Conservation (phyloP, 2,329 filamentous ascomycete genomes). For the Ophiostoma ulmi region DNA sequence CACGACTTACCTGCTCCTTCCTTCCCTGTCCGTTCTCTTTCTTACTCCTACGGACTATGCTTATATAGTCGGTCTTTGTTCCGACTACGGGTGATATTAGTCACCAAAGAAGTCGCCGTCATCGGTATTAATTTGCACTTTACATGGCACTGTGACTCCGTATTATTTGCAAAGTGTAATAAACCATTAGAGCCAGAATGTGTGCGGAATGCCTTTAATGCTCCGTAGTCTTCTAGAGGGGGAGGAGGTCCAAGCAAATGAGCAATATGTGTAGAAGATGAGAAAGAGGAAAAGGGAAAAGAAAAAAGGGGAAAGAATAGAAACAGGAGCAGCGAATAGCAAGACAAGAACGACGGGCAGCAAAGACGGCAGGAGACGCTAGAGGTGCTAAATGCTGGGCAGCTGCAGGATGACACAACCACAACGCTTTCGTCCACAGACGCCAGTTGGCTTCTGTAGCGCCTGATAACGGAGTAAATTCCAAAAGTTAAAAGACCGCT, state of each 20-base stretch:
- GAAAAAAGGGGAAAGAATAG: neutral
- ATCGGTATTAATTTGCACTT: neutral
- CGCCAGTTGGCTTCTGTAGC: conserved; percentile 3
- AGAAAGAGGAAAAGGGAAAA: neutral
- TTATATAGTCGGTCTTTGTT: neutral
- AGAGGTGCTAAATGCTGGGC: conserved; percentile 18
- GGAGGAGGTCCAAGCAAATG: conserved; percentile 4
- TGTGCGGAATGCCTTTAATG: neutral
- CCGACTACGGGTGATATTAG: neutral
- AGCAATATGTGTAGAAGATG: neutral
- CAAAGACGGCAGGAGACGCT: conserved; percentile 2
- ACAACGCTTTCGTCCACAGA: neutral
- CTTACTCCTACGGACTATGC: neutral
- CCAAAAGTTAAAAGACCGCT: too few relatives aligned
- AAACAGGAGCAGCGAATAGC: neutral
- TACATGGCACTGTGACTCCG: neutral
- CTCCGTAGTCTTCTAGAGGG: neutral
- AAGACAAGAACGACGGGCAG: neutral
- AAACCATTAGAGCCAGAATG: neutral
- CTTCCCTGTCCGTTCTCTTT: neutral
- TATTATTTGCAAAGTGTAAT: conserved; percentile 1
- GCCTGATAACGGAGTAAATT: neutral
- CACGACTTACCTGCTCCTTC: neutral
- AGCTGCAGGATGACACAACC: conserved; percentile 18
- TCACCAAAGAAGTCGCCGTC: neutral